Base-by-base conservation (phyloP, 2,329 filamentous ascomycete species). In the Botrytis byssoidea region DNA sequence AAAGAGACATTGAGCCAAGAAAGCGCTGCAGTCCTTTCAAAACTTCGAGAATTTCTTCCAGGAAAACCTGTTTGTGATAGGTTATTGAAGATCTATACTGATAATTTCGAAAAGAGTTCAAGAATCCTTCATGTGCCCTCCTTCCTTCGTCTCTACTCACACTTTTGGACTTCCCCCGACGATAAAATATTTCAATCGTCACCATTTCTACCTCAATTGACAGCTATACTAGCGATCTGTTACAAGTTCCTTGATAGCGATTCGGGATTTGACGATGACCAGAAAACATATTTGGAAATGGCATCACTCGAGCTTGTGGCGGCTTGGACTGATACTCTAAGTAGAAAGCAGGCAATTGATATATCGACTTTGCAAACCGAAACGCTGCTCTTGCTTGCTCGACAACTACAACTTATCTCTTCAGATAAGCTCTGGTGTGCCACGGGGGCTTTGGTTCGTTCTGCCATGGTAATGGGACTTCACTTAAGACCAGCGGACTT, bases 391-490 rank as follows among this genome's bases (percentile, higher is more conserved):
- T 37, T 76, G 18, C 42, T 76, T 48, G 66, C 74, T 20, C 70
- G 71, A 29, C 68, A 75, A 48, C 40, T 72, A n/a, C 68, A 66
- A n/a, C 40, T 60, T 37, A 42, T 61, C 35, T 66, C 70, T 29
- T 37, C 75, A 32, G 70, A 74, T 70, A 60, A 73, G 22, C 40
- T 75, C 29, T 75, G 74, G 74, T 71, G 64, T 18, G 70, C 69
- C 63, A 73, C 84, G 0, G 88, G 88, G 1, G 74, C 72, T 16
- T 75, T 89, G n/a, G 76, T 88, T n/a, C 83, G 87, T 8, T 85
- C 84, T 20, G 88, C 87, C 71, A 86, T 89, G 80, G 84, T 84
- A 71, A 87, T 88, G 83, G 88, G 88, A 7, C 81, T 89, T 12
- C 87, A 90, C 77, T 84, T 86, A 4, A 88, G 89, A 71, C 88